Percentiles rank a stretch among this genome's conserved stretches.
phyloP scores from a whole-genome alignment of 1,284 basidiomycete species.

The Microbotryum lychnidis-dioicae region DNA sequence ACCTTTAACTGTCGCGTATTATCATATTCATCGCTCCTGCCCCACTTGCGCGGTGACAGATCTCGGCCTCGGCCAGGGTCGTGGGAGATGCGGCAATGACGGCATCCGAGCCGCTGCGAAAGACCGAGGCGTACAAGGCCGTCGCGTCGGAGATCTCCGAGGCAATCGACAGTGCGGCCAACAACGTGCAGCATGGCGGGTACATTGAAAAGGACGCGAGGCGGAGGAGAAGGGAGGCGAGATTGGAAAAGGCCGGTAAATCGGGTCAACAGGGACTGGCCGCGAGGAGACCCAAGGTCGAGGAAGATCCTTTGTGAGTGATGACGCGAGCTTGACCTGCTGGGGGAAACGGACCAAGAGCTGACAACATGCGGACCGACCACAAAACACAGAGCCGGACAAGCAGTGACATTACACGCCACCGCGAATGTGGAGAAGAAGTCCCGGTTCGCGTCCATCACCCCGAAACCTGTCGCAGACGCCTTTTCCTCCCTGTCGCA shows the following conservation, averaged over 20 bases:
- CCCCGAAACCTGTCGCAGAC: conserved; percentile 29
- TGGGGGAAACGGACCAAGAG: conserved; percentile 30
- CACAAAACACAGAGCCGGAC: conserved; percentile 57
- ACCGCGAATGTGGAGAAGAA: conserved; percentile 66
- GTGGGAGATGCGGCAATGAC: conserved; percentile 45
- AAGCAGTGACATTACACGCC: conserved; percentile 72
- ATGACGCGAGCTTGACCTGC: conserved; percentile 1
- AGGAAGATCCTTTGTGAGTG: conserved; percentile 69
- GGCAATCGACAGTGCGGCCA: conserved; percentile 86
- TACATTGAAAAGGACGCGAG: conserved; percentile 88
- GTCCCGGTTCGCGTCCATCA: conserved; percentile 53
- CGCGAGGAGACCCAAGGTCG: conserved; percentile 45
- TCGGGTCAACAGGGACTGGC: conserved; percentile 45
- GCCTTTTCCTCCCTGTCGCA: conserved; percentile 44
- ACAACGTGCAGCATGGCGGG: conserved; percentile 74
- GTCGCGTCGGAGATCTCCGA: conserved; percentile 82
- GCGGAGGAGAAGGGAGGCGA: conserved; percentile 60
- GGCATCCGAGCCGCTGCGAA: conserved; percentile 85
- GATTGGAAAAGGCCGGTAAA: conserved; percentile 74
- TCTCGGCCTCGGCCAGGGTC: conserved; percentile 16
- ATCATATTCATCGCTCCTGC: background rate
- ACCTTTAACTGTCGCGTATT: background rate
- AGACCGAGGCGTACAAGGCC: conserved; percentile 89
- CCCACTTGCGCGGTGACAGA: background rate
- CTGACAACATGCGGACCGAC: background rate